Percentiles rank a stretch among this genome's conserved stretches.
Evolutionary conservation across 2,329 filamentous ascomycete genomes (phyloP).

Genomic region (Orbilia quercus): DNA sequence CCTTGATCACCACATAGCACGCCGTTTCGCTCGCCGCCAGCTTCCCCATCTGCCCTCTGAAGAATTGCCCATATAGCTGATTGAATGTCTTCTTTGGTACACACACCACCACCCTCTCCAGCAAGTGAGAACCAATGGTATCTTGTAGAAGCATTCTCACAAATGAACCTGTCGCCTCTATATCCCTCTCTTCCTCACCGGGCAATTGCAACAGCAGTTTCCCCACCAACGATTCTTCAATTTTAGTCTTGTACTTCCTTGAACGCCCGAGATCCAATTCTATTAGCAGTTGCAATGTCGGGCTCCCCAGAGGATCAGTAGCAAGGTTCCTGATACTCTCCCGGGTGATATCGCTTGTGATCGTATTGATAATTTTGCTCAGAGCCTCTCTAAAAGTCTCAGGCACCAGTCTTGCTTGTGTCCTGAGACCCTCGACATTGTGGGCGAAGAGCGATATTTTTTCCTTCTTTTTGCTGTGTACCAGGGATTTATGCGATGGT

Average conservation of each 20-base stretch:
- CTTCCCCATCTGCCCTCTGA: conserved; percentile 81
- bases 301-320: conserved; percentile 89
- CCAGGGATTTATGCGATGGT: conserved; percentile 74
- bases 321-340: conserved; percentile 85
- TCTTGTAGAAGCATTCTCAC: conserved; percentile 90
- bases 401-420: conserved; percentile 71
- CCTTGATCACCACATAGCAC: conserved; percentile 83
- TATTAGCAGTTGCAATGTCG: conserved; percentile 88
- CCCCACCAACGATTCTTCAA: conserved; percentile 73
- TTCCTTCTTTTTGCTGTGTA: conserved; percentile 94
- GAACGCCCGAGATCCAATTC: conserved; percentile 84
- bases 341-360: conserved; percentile 78
- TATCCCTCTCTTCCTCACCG: conserved; percentile 77
- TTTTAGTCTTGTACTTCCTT: conserved; percentile 73
- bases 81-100: conserved; percentile 92
- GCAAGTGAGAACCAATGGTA: conserved; percentile 84
- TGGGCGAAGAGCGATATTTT: conserved; percentile 69
- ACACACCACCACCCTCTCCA: conserved; percentile 85
- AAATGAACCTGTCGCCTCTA: conserved; percentile 78
- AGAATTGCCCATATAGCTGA: conserved; percentile 80
- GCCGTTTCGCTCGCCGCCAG: conserved; percentile 90
- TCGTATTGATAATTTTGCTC: conserved; percentile 83
- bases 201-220: conserved; percentile 77
- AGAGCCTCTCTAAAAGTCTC: conserved; percentile 80
- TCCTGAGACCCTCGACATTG: conserved; percentile 64